These are phyloP conservation scores for Fragilariopsis cylindrus DNA, from an alignment of 108 stramenopile genomes.

Conservation along the genomic window DNA sequence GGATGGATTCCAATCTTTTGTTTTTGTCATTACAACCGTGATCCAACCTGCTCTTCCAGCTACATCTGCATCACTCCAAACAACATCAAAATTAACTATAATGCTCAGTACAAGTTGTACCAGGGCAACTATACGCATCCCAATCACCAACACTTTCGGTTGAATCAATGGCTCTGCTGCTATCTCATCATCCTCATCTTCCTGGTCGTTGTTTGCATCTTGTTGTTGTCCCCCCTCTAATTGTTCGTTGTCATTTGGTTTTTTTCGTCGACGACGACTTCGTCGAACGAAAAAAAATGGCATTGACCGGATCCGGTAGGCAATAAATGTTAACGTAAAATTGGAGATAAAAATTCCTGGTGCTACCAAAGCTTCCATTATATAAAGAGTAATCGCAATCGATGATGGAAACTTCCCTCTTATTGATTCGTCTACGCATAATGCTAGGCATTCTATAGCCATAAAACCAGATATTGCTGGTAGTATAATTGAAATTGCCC, in stretches of 20 bases:
- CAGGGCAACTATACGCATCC: constrained; percentile 18
- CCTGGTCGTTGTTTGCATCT: background rate
- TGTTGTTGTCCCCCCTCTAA: too few species aligned
- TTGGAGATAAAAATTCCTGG: constrained; percentile 30
- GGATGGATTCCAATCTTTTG: constrained; percentile 8
- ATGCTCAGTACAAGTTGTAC: constrained; percentile 10
- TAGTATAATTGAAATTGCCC: constrained; percentile 24
- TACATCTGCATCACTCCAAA: constrained; percentile 19
- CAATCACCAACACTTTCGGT: constrained; percentile 23
- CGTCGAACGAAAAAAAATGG: constrained; percentile 31
- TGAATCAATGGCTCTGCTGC: constrained; percentile 17
- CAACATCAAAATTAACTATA: constrained; percentile 32
- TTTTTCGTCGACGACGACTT: background rate
- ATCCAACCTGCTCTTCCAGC: constrained; percentile 33
- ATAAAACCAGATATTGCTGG: constrained; percentile 15
- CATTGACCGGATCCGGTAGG: constrained; percentile 24
- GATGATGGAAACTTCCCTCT: background rate
- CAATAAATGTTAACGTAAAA: constrained; percentile 31
- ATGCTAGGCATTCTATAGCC: constrained; percentile 25
- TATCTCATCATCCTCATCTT: too few species aligned
- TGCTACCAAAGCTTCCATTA: constrained; percentile 25
- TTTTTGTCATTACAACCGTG: constrained; percentile 4
- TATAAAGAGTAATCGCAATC: constrained; percentile 23
- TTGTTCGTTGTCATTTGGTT: background rate
- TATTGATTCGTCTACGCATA: constrained; percentile 13